Evolutionary conservation across 495 filamentous ascomycete genomes (phyloP).

Genomic region (Cercophora sp.): DNA sequence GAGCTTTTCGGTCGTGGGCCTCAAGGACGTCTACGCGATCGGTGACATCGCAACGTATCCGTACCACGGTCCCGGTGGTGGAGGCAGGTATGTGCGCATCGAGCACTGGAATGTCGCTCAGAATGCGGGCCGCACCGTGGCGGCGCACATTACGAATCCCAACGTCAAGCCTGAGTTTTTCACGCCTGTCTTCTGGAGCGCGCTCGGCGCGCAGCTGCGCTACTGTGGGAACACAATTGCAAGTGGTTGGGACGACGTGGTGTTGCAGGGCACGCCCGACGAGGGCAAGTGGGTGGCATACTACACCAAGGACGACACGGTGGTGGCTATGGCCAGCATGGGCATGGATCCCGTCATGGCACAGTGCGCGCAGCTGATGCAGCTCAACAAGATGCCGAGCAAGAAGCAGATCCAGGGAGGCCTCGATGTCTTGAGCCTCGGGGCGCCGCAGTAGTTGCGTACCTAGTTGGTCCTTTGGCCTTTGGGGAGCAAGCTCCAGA

Average conservation of each 20-base stretch:
- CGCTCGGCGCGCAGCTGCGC: conserved; percentile 78
- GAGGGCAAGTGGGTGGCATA: conserved; percentile 84
- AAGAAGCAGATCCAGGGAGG: conserved; percentile 74
- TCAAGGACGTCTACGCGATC: conserved; percentile 84
- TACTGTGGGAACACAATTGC: conserved; percentile 81
- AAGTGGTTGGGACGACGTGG: conserved; percentile 77
- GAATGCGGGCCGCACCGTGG: conserved; percentile 77
- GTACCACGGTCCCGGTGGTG: conserved; percentile 82
- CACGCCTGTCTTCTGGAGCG: conserved; percentile 95
- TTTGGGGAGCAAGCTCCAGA: too few species aligned
- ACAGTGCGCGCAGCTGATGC: conserved; percentile 83
- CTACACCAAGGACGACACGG: conserved; percentile 79
- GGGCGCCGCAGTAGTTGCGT: conserved; percentile 32
- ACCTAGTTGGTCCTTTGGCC: too few species aligned
- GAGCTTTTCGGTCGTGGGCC: conserved; percentile 65
- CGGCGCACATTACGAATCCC: conserved; percentile 65
- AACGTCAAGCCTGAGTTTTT: conserved; percentile 62
- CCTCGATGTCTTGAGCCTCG: conserved; percentile 62
- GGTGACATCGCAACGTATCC: conserved; percentile 96
- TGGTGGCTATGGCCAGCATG: conserved; percentile 93
- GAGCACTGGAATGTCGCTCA: conserved; percentile 99
- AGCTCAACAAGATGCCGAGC: conserved; percentile 70
- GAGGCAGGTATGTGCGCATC: conserved; percentile 65
- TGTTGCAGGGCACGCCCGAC: conserved; percentile 71
- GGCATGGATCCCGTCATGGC: conserved; percentile 81